Conservation (phyloP, 2,329 filamentous ascomycete species). For the Cladophialophora immunda region DNA sequence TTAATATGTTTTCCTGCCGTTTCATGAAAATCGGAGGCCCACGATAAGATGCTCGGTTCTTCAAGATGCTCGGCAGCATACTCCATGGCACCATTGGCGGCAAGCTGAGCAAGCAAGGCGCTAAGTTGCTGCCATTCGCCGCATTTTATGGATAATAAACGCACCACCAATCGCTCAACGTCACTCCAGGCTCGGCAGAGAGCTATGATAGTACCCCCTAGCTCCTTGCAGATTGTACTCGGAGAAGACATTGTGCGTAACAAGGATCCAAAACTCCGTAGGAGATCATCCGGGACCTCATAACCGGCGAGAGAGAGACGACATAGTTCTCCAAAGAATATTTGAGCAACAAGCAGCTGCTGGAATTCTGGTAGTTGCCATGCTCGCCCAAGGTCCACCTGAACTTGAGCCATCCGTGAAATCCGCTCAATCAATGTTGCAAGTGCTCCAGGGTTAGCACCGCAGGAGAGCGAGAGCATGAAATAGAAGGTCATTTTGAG, state of each 20-base stretch:
- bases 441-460: background rate
- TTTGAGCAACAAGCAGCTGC: constrained; percentile 17
- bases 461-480: background rate
- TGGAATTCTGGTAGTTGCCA: constrained; percentile 15
- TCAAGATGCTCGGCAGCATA: constrained; percentile 51
- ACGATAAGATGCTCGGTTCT: constrained; percentile 47
- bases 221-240: background rate
- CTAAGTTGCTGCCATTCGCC: constrained; percentile 9
- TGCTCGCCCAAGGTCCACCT: constrained; percentile 16
- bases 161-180: constrained; percentile 4
- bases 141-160: constrained; percentile 9
- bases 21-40: constrained; percentile 50
- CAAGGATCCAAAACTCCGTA: constrained; percentile 18
- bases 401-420: constrained; percentile 18
- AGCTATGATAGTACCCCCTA: constrained; percentile 3
- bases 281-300: background rate
- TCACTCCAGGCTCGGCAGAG: background rate
- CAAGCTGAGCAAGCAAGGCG: constrained; percentile 13
- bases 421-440: constrained; percentile 12
- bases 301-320: constrained; percentile 1
- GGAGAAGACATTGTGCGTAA: constrained; percentile 7
- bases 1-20: constrained; percentile 10
- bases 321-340: constrained; percentile 24
- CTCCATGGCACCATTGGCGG: constrained; percentile 49
- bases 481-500: constrained; percentile 13